A percentile compares a stretch with the other conserved stretches of the same genome.
Conservation (phyloP, 179 eudicot species). For the Actinidia chinensis region DNA sequence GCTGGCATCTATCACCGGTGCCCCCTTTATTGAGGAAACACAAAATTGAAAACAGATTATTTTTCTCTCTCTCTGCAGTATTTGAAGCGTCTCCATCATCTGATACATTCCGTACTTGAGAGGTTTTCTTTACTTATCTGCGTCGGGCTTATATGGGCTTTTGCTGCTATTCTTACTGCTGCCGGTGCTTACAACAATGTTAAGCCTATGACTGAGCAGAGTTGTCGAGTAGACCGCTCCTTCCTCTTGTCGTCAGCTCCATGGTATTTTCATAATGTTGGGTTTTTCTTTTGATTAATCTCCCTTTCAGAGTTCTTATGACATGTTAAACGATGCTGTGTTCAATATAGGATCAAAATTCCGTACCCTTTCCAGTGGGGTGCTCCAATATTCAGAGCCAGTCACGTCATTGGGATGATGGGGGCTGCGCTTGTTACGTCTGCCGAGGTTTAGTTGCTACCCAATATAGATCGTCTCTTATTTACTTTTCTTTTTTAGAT, state of each 20-base stretch:
- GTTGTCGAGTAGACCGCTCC: slow-evolving; percentile 79
- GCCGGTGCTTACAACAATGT: slow-evolving; percentile 80
- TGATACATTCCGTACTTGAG: slow-evolving; percentile 50
- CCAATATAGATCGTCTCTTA: neutral
- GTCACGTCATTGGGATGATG: slow-evolving; percentile 96
- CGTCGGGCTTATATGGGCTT: slow-evolving; percentile 78
- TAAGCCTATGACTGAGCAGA: slow-evolving; percentile 43
- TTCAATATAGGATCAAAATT: slow-evolving; percentile 59
- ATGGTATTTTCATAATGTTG: slow-evolving; percentile 45
- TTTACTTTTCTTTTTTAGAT: neutral
- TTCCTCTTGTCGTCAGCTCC: slow-evolving; percentile 76
- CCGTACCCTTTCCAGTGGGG: slow-evolving; percentile 99
- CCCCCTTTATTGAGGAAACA: neutral
- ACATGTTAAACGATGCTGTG: slow-evolving; percentile 10
- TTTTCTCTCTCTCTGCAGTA: slow-evolving; percentile 51
- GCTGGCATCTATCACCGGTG: neutral
- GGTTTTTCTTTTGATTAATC: neutral
- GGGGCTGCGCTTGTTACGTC: slow-evolving; percentile 94
- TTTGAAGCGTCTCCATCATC: slow-evolving; percentile 52
- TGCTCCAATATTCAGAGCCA: slow-evolving; percentile 83
- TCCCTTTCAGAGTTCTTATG: neutral
- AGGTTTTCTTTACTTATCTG: slow-evolving; percentile 86
- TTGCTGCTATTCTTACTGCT: slow-evolving; percentile 84
- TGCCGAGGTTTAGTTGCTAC: slow-evolving; percentile 64
- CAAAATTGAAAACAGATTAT: neutral